phyloP scores from a whole-genome alignment of 2,329 filamentous ascomycete species.

The Verticillium dahliae region DNA sequence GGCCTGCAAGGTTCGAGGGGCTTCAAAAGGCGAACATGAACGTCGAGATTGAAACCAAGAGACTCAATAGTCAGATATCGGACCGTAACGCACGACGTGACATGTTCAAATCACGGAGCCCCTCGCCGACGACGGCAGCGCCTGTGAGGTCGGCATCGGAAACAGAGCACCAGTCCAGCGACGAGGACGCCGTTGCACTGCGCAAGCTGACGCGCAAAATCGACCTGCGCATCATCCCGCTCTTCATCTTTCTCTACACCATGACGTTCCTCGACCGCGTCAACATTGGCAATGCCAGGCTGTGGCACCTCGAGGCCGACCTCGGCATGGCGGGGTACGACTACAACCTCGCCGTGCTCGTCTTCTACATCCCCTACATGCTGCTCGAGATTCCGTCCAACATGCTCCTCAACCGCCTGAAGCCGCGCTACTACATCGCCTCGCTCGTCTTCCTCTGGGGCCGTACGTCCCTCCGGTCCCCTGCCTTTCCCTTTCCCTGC shows the following conservation, averaged over 20 bases:
- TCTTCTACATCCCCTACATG: conserved; percentile 25
- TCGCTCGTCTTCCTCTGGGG: conserved; percentile 22
- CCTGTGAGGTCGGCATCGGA: neutral
- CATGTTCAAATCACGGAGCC: neutral
- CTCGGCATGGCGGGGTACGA: conserved; percentile 20
- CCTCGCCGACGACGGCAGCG: neutral
- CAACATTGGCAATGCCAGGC: conserved; percentile 23
- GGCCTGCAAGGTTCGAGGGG: neutral
- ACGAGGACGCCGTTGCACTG: conserved; percentile 3
- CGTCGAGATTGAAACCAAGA: neutral
- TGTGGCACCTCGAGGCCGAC: conserved; percentile 22
- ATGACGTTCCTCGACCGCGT: conserved; percentile 18
- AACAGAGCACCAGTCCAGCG: neutral
- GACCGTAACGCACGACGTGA: no score
- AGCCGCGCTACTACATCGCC: conserved; percentile 17
- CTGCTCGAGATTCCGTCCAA: conserved; percentile 21
- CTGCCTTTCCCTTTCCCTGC: neutral
- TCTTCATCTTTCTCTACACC: conserved; percentile 18
- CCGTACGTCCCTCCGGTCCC: conserved; percentile 3
- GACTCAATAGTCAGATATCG: no score
- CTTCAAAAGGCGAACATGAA: neutral
- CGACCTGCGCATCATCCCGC: conserved; percentile 16
- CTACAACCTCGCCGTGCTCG: conserved; percentile 19
- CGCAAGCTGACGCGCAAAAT: conserved; percentile 15
- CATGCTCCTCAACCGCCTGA: conserved; percentile 21